These are phyloP conservation scores for Chytriomyces sp. DNA, from an alignment of 192 early-diverging fungal genomes.

Conservation along the genomic window DNA sequence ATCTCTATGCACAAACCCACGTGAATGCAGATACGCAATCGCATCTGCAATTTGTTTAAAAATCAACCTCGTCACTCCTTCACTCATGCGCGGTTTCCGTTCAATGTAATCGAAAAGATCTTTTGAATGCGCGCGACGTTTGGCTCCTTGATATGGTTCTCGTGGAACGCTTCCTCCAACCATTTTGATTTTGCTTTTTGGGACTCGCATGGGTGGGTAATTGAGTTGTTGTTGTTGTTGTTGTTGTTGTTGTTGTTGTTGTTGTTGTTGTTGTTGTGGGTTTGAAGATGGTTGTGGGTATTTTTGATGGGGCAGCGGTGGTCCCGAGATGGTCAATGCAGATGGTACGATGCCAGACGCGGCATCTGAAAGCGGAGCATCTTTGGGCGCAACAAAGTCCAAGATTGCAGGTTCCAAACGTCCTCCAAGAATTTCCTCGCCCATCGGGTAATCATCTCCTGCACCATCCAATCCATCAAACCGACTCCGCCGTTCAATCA, in stretches of 20 bases:
- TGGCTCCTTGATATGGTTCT: not conserved
- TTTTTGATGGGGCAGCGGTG: not conserved
- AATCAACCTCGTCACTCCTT: constrained; percentile 57
- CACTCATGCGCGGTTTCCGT: constrained; percentile 49
- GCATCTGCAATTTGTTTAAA: constrained; percentile 52
- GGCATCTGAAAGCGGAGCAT: not conserved
- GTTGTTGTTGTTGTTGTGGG: no score
- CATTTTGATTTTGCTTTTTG: not conserved
- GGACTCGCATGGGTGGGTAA: not conserved
- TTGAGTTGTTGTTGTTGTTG: not conserved
- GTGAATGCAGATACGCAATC: constrained; percentile 47
- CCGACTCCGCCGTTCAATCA: not conserved
- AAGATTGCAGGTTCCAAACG: not conserved
- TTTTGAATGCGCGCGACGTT: not conserved
- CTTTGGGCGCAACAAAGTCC: not conserved
- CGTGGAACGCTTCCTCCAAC: not conserved
- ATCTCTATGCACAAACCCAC: constrained; percentile 70
- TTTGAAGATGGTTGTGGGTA: not conserved
- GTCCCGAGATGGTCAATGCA: not conserved
- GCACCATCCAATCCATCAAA: not conserved
- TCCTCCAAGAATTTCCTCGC: not conserved
- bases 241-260: no score
- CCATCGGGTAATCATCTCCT: not conserved
- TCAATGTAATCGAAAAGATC: constrained; percentile 60
- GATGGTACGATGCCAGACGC: not conserved